Evolutionary conservation across 768 basidiomycete species (phyloP).

Genomic region (Leccinum disarticulatum): DNA sequence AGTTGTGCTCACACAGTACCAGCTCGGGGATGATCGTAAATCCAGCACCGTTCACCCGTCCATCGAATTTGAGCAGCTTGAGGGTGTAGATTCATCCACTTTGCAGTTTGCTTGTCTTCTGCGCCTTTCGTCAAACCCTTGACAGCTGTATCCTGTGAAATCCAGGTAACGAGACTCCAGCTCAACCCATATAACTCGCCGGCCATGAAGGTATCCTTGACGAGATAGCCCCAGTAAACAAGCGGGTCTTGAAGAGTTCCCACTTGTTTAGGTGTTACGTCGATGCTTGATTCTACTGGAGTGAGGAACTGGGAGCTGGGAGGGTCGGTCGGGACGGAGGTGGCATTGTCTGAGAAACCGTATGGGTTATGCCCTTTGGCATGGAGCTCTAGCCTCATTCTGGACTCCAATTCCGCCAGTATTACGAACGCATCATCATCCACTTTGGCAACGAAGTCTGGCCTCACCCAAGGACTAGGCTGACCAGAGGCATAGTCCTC

Average conservation of each 20-base stretch:
- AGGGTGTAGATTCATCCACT: slow-evolving; percentile 90
- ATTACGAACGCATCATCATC: slow-evolving; percentile 97
- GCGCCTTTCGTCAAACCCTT: slow-evolving; percentile 71
- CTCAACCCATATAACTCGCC: slow-evolving; percentile 92
- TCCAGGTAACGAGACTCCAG: slow-evolving; percentile 85
- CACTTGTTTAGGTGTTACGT: slow-evolving; percentile 8
- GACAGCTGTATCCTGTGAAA: slow-evolving; percentile 71
- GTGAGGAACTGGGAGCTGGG: background rate
- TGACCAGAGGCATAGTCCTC: slow-evolving; percentile 43
- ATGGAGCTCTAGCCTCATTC: slow-evolving; percentile 76
- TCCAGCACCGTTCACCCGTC: slow-evolving; percentile 93
- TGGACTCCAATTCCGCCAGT: slow-evolving; percentile 91
- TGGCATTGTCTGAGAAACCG: slow-evolving; percentile 11
- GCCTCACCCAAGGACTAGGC: slow-evolving; percentile 71
- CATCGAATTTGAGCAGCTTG: slow-evolving; percentile 77
- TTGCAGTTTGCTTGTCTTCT: slow-evolving; percentile 92
- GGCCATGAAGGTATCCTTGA: slow-evolving; percentile 93
- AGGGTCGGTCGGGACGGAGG: slow-evolving; percentile 5
- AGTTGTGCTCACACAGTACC: slow-evolving; percentile 76
- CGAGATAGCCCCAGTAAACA: slow-evolving; percentile 87
- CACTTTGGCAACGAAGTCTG: slow-evolving; percentile 90
- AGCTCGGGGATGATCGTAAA: slow-evolving; percentile 95
- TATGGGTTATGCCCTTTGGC: slow-evolving; percentile 33
- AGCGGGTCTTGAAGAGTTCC: slow-evolving; percentile 54
- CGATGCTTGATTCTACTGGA: background rate